These are phyloP conservation scores for Colletotrichum aenigma DNA, from an alignment of 2,329 filamentous ascomycete species.

Conservation along the genomic window DNA sequence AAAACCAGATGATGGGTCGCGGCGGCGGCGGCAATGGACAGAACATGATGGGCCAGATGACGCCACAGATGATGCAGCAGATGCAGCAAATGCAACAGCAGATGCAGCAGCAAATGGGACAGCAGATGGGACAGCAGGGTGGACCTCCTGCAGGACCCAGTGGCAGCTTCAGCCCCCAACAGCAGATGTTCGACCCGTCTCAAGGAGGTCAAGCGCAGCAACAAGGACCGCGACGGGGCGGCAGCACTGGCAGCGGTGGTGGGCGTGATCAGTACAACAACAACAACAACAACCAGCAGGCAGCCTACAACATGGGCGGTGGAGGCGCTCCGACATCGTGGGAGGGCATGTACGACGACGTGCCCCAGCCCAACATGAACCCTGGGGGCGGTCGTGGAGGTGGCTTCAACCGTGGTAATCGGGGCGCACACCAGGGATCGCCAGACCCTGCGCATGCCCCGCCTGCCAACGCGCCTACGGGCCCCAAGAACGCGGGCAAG, in stretches of 20 bases:
- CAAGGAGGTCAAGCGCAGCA: conserved; percentile 22
- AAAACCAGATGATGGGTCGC: conserved; percentile 52
- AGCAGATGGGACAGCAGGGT: conserved; percentile 47
- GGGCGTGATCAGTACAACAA: conserved; percentile 29
- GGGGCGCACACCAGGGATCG: conserved; percentile 43
- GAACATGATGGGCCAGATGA: conserved; percentile 48
- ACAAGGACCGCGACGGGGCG: conserved; percentile 27
- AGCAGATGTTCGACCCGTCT: conserved; percentile 24
- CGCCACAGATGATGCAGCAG: conserved; percentile 64
- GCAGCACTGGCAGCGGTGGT: conserved; percentile 12
- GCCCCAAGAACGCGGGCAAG: conserved; percentile 92
- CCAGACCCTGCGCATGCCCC: conserved; percentile 50
- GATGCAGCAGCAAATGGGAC: conserved; percentile 37
- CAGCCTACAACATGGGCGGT: conserved; percentile 40
- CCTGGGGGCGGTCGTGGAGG: conserved; percentile 50
- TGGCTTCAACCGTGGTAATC: conserved; percentile 34
- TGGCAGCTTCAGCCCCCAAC: conserved; percentile 28
- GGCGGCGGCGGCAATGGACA: conserved; percentile 37
- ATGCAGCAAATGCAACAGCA: conserved; percentile 63
- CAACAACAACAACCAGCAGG: conserved; percentile 7
- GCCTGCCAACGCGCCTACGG: conserved; percentile 76
- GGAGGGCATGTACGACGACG: conserved; percentile 99
- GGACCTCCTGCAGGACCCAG: conserved; percentile 21
- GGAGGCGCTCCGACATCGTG: conserved; percentile 78
- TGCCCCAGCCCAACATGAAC: conserved; percentile 77